phyloP scores from a whole-genome alignment of 169 alveolate genomes.

The Cryptosporidium sp. region DNA sequence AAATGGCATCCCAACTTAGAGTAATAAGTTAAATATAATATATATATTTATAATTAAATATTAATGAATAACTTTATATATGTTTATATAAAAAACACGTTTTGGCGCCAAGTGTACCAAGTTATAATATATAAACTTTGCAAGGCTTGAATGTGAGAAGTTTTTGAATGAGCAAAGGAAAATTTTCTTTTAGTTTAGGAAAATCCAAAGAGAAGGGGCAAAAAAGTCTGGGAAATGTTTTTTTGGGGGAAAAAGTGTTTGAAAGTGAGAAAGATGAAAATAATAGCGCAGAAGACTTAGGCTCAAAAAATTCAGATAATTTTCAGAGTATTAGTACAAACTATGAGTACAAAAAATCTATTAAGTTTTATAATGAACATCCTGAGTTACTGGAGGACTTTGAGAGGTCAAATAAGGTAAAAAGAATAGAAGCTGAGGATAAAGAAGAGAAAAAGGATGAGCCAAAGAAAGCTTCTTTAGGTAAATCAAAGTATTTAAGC shows the following conservation, averaged over 20 bases:
- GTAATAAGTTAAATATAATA: conserved; percentile 29
- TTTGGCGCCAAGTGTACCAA: neutral
- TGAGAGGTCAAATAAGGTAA: conserved; percentile 12
- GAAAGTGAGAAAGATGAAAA: neutral
- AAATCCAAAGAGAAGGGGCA: neutral
- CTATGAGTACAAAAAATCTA: conserved; percentile 32
- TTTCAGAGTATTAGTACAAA: neutral
- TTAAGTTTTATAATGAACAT: conserved; percentile 34
- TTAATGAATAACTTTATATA: no score
- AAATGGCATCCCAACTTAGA: conserved; percentile 57
- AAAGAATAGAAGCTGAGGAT: neutral
- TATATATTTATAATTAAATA: no score
- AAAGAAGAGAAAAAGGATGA: neutral
- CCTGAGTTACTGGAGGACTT: conserved; percentile 60
- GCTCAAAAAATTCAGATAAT: neutral
- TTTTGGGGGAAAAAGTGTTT: neutral
- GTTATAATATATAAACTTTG: neutral
- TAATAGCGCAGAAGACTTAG: neutral
- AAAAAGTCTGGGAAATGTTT: neutral
- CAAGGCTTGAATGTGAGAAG: neutral
- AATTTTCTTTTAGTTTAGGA: conserved; percentile 5
- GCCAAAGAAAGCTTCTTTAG: conserved; percentile 5
- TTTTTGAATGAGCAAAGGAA: conserved; percentile 3
- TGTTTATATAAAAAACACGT: neutral
- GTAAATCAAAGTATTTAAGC: conserved; percentile 37